phyloP scores from a whole-genome alignment of 1,139 yeast species.

The Geotrichum carabidarum region DNA sequence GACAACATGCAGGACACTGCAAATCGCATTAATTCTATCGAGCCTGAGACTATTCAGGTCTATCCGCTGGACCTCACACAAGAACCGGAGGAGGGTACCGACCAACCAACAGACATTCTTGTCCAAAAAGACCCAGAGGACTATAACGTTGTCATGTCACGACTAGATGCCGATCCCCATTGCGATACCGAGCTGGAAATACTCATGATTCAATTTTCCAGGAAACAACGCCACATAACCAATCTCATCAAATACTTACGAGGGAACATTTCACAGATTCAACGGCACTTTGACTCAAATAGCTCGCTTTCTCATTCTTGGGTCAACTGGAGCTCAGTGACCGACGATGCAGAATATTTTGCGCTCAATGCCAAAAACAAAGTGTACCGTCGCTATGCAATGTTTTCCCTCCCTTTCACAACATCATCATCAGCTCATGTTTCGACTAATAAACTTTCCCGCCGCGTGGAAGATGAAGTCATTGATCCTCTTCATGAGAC shows the following conservation, averaged over 20 bases:
- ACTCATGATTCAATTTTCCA: slow-evolving; percentile 24
- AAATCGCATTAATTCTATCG: slow-evolving; percentile 30
- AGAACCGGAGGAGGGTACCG: neutral
- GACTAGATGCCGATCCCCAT: slow-evolving; percentile 22
- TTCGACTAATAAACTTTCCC: slow-evolving; percentile 26
- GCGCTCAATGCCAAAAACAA: slow-evolving; percentile 7
- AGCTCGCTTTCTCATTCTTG: slow-evolving; percentile 27
- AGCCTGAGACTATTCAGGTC: slow-evolving; percentile 14
- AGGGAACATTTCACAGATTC: slow-evolving; percentile 23
- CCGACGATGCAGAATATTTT: slow-evolving; percentile 11
- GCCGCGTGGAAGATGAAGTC: slow-evolving; percentile 28
- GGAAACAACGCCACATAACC: slow-evolving; percentile 22
- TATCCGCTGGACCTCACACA: neutral
- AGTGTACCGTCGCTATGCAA: slow-evolving; percentile 25
- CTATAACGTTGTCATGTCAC: slow-evolving; percentile 18
- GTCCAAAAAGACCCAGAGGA: slow-evolving; percentile 2
- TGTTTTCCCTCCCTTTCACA: slow-evolving; percentile 28
- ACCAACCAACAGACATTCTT: neutral
- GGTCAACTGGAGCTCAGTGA: slow-evolving; percentile 25
- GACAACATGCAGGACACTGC: slow-evolving; percentile 29
- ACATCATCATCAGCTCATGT: slow-evolving; percentile 26
- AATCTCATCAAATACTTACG: slow-evolving; percentile 26
- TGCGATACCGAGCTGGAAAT: slow-evolving; percentile 27
- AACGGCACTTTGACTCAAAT: slow-evolving; percentile 28
- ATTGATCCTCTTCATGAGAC: slow-evolving; percentile 27